Percentiles rank a stretch among this genome's conserved stretches.
phyloP scores from a whole-genome alignment of 2,329 filamentous ascomycete species.

The Ophiosphaerella korrae region DNA sequence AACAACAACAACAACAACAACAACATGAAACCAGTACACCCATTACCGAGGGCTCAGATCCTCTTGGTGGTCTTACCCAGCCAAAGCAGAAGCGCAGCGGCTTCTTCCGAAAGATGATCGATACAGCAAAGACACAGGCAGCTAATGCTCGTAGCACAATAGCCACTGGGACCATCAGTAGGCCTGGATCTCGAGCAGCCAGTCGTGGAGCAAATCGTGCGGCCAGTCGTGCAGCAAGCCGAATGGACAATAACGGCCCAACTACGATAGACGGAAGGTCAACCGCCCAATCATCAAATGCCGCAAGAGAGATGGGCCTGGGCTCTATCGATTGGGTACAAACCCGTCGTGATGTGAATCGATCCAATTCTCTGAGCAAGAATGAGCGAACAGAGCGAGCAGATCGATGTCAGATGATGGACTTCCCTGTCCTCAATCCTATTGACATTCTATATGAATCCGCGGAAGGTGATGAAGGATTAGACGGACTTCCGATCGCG shows the following conservation, averaged over 20 bases:
- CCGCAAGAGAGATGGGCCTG: constrained; percentile 73
- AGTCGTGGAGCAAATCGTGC: constrained; percentile 50
- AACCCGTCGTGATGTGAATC: constrained; percentile 91
- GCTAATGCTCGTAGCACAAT: constrained; percentile 88
- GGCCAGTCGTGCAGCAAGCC: constrained; percentile 34
- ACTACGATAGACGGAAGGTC: constrained; percentile 60
- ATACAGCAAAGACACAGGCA: constrained; percentile 91
- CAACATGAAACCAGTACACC: constrained; percentile 57
- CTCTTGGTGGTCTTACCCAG: constrained; percentile 75
- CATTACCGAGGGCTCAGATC: constrained; percentile 66
- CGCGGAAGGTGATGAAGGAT: constrained; percentile 87
- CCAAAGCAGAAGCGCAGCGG: constrained; percentile 82
- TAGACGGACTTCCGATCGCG: constrained; percentile 80
- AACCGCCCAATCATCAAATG: constrained; percentile 32
- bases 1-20: constrained; percentile 29
- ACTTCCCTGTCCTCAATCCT: constrained; percentile 84
- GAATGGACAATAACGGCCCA: constrained; percentile 51
- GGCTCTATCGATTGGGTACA: constrained; percentile 90
- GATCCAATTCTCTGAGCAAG: constrained; percentile 88
- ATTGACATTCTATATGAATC: constrained; percentile 86
- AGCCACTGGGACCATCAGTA: constrained; percentile 61
- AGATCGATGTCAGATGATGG: constrained; percentile 93
- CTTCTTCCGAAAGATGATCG: constrained; percentile 94
- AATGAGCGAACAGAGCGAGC: constrained; percentile 84
- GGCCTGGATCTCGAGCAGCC: constrained; percentile 46